A percentile compares a stretch with the other conserved stretches of the same genome.
These are phyloP conservation scores for Volvox africanus DNA, from an alignment of 139 green algal genomes.

Conservation along the genomic window DNA sequence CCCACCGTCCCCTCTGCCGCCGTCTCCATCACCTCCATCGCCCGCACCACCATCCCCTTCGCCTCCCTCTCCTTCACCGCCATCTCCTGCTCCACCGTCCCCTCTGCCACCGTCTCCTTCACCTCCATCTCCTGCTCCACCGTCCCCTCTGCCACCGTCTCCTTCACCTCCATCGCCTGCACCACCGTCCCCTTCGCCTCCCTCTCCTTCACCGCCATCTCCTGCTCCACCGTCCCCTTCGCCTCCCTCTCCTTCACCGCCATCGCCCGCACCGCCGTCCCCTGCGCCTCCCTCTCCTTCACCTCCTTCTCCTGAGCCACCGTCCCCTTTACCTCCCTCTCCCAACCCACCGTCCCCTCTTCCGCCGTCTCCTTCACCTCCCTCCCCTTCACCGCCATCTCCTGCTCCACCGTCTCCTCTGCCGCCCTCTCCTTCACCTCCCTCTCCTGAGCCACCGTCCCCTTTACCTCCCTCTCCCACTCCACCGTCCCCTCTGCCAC, in stretches of 20 bases:
- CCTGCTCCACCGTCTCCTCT: background rate
- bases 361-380: background rate
- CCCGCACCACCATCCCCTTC: background rate
- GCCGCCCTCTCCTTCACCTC: background rate
- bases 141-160: background rate
- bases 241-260: no score
- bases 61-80: background rate
- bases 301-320: background rate
- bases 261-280: background rate
- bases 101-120: background rate
- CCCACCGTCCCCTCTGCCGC: background rate
- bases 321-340: background rate
- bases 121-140: background rate
- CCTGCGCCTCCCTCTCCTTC: background rate
- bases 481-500: background rate
- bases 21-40: background rate
- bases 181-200: no score
- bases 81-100: background rate
- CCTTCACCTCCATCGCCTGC: background rate
- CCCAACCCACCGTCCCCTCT: no score
- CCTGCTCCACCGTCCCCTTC: no score
- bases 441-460: background rate
- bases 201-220: no score
- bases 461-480: background rate
- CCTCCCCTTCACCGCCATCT: background rate